Conservation (phyloP, 2,329 filamentous ascomycete species). For the Oidium heveae region DNA sequence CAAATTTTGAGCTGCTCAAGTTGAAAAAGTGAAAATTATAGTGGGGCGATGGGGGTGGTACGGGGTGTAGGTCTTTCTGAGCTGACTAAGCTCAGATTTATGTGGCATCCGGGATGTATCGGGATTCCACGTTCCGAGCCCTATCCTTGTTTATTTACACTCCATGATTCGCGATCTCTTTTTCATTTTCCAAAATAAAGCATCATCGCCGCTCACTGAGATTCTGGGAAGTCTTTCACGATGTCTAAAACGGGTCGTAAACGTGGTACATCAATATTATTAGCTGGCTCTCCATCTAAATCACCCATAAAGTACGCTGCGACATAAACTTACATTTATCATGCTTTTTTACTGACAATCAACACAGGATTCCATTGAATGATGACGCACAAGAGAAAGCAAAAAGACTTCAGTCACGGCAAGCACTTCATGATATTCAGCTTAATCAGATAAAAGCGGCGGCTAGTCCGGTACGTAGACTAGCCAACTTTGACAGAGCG, state of each 20-base stretch:
- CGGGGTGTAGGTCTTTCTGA: no score
- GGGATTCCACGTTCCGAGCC: no score
- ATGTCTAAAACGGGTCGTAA: constrained; percentile 16
- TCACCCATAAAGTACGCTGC: constrained; percentile 14
- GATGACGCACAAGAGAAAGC: constrained; percentile 88
- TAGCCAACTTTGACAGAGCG: constrained; percentile 29
- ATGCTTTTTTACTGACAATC: background rate
- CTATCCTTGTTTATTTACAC: no score
- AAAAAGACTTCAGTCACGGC: constrained; percentile 61
- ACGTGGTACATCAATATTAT: constrained; percentile 16
- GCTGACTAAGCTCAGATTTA: no score
- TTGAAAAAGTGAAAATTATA: no score
- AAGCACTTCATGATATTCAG: constrained; percentile 70
- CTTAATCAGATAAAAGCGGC: constrained; percentile 78
- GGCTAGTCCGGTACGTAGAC: constrained; percentile 44
- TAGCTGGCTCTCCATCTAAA: constrained; percentile 13
- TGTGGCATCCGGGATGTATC: no score
- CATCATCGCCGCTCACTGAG: no score
- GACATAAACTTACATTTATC: background rate
- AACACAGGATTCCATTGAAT: constrained; percentile 68
- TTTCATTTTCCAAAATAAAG: no score
- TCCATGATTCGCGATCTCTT: no score
- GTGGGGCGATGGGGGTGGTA: no score
- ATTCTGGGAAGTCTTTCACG: background rate
- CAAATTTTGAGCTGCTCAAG: no score